Conservation (phyloP, 2,329 filamentous ascomycete species). For the Beauveria asiatica region DNA sequence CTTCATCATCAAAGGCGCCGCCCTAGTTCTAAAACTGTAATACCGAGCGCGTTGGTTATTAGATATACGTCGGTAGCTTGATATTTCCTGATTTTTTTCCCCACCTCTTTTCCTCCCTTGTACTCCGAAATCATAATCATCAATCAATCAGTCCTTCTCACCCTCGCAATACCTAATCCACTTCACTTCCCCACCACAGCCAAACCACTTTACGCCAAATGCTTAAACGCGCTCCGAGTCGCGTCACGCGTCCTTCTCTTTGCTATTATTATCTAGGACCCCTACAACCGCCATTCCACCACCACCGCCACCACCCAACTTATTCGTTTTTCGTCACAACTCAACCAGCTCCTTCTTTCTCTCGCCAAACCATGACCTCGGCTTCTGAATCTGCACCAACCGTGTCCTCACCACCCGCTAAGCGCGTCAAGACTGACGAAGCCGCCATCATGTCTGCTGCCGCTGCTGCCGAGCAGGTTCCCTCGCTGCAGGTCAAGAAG, state of each 20-base stretch:
- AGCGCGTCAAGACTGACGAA: conserved; percentile 62
- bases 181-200: neutral
- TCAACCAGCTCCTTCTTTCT: neutral
- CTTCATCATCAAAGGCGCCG: no score
- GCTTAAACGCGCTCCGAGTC: no score
- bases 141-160: neutral
- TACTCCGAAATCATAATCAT: neutral
- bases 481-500: conserved; percentile 79
- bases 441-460: conserved; percentile 25
- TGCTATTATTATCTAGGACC: no score
- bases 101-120: no score
- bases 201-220: neutral
- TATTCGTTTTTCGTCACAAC: neutral
- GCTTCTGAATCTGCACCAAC: conserved; percentile 18
- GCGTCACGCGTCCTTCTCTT: no score
- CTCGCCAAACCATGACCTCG: neutral
- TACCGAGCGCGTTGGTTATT: no score
- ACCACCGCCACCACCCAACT: neutral
- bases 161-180: neutral
- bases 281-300: neutral
- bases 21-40: no score
- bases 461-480: conserved; percentile 23
- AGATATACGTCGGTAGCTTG: no score
- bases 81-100: no score
- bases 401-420: conserved; percentile 65